A percentile compares a stretch with the other conserved stretches of the same genome.
Evolutionary conservation across 306 rosid genomes (phyloP).

Genomic region (Medicago truncatula): MtrunA17r5.0-ANR NC_053044.1:46227501-46228000

Average conservation of each 20-base stretch:
- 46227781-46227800: background rate
- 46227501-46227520: constrained; percentile 11
- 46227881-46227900: background rate
- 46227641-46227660: background rate
- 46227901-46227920: constrained; percentile 1
- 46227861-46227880: background rate
- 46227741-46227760: constrained; percentile 11
- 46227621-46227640: constrained; percentile 31
- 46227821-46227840: constrained; percentile 19
- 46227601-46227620: constrained; percentile 21
- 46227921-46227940: constrained; percentile 18
- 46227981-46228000: constrained; percentile 33
- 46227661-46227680: constrained; percentile 15
- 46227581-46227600: constrained; percentile 17
- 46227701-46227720: background rate
- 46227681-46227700: constrained; percentile 19
- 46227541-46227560: constrained; percentile 12
- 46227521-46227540: constrained; percentile 30
- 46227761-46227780: constrained; percentile 12
- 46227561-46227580: background rate
- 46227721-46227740: constrained; percentile 1
- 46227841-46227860: constrained; percentile 7
- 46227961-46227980: constrained; percentile 17
- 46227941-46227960: constrained; percentile 21
- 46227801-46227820: constrained; percentile 7